These are phyloP conservation scores for Monilinia laxa DNA, from an alignment of 2,329 filamentous ascomycete genomes.

Conservation along the genomic window DNA sequence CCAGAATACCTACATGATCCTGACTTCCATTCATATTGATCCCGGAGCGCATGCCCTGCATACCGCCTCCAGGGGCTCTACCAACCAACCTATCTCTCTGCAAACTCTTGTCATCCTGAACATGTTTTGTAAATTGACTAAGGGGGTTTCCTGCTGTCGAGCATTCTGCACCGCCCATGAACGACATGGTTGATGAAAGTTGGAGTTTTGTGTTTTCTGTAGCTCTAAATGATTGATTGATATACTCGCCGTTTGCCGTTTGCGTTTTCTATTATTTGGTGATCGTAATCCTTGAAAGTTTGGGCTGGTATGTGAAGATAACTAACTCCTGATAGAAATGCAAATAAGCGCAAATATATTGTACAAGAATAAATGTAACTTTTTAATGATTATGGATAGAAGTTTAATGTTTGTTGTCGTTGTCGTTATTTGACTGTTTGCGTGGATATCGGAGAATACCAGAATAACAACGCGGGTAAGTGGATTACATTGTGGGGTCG, in stretches of 20 bases:
- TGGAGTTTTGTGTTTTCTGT: neutral
- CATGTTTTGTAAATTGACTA: conserved; percentile 96
- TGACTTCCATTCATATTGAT: conserved; percentile 53
- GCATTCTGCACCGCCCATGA: conserved; percentile 93
- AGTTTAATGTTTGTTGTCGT: conserved; percentile 12
- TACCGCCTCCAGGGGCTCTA: conserved; percentile 65
- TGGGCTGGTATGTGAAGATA: neutral
- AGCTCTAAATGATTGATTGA: neutral
- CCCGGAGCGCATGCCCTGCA: conserved; percentile 71
- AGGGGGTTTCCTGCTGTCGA: conserved; percentile 94
- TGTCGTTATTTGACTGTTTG: neutral
- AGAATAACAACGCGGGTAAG: neutral
- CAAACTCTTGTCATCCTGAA: conserved; percentile 91
- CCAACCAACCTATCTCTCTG: conserved; percentile 87
- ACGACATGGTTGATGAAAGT: conserved; percentile 66
- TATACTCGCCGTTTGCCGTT: neutral
- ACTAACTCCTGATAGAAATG: conserved; percentile 12
- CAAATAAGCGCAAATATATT: conserved; percentile 11
- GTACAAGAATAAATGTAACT: conserved; percentile 18
- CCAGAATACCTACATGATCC: conserved; percentile 58
- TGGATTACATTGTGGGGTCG: conserved; percentile 17
- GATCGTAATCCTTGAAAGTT: neutral
- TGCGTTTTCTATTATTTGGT: neutral
- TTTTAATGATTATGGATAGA: conserved; percentile 4
- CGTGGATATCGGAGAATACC: conserved; percentile 11